These are phyloP conservation scores for Aegilops speltoides DNA, from an alignment of 176 grass and related monocot species.

Conservation along the genomic window DNA sequence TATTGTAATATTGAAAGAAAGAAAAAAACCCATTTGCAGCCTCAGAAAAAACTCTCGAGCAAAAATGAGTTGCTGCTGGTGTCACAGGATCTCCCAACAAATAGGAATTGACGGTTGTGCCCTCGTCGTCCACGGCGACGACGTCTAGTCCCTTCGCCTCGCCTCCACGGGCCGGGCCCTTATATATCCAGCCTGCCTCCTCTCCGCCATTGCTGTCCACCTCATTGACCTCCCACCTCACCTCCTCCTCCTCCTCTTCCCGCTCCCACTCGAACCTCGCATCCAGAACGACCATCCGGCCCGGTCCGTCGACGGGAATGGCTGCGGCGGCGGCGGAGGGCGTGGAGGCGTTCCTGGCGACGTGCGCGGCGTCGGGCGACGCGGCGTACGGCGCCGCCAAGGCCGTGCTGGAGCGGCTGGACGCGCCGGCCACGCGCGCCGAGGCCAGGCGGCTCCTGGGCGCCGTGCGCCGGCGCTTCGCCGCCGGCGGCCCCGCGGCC, in stretches of 20 bases:
- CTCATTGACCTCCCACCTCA: background rate
- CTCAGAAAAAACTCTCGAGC: background rate
- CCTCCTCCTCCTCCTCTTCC: background rate
- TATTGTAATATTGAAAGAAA: too few relatives aligned
- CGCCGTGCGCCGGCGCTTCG: conserved; percentile 66
- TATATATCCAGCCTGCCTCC: background rate
- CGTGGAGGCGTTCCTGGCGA: conserved; percentile 65
- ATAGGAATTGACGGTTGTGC: background rate
- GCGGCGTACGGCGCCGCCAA: conserved; percentile 78
- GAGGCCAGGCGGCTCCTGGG: conserved; percentile 72
- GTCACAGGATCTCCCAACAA: background rate
- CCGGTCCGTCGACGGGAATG: background rate
- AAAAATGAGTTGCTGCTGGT: background rate
- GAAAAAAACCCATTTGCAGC: too few relatives aligned
- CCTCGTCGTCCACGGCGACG: conserved; percentile 4
- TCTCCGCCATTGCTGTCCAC: conserved; percentile 6
- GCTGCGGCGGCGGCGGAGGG: background rate
- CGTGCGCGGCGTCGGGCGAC: conserved; percentile 76
- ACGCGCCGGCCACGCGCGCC: conserved; percentile 55
- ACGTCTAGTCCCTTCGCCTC: background rate
- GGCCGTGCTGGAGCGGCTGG: conserved; percentile 70
- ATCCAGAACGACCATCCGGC: background rate
- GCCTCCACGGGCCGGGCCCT: background rate
- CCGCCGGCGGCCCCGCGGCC: conserved; percentile 29
- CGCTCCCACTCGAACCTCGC: background rate